phyloP scores from a whole-genome alignment of 805 yeast genomes.

The Saccharomycopsis sp. region DNA sequence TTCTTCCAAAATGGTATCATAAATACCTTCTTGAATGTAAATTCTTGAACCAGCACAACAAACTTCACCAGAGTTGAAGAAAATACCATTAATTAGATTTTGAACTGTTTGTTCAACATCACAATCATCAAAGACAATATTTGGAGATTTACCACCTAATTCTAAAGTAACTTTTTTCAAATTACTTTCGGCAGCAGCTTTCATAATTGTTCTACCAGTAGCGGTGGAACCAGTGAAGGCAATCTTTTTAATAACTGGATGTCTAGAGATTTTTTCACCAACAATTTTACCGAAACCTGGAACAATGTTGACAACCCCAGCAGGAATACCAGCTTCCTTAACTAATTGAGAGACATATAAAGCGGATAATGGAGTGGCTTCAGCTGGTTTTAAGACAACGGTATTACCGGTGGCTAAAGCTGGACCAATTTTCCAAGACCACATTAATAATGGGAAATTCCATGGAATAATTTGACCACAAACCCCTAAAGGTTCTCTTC shows the following conservation, averaged over 20 bases:
- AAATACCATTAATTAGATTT: conserved; percentile 55
- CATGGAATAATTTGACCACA: conserved; percentile 81
- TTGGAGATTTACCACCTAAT: conserved; percentile 77
- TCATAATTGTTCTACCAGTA: conserved; percentile 62
- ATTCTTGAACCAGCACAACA: conserved; percentile 79
- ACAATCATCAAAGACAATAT: conserved; percentile 63
- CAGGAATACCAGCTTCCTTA: conserved; percentile 62
- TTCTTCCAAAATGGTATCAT: conserved; percentile 48
- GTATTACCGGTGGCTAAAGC: conserved; percentile 72
- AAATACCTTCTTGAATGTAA: conserved; percentile 61
- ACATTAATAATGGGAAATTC: conserved; percentile 77
- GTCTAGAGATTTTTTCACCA: conserved; percentile 61
- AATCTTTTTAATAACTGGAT: conserved; percentile 60
- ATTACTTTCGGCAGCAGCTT: conserved; percentile 54
- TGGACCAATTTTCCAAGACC: conserved; percentile 73
- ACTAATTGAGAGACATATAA: conserved; percentile 49
- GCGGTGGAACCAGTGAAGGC: conserved; percentile 79
- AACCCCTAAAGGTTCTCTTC: conserved; percentile 69
- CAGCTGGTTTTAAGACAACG: conserved; percentile 64
- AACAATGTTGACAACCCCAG: conserved; percentile 64
- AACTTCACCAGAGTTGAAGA: conserved; percentile 74
- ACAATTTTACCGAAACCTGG: conserved; percentile 68
- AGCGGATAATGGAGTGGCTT: conserved; percentile 67
- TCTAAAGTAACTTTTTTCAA: conserved; percentile 74
- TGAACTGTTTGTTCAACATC: conserved; percentile 40